Evolutionary conservation across 495 filamentous ascomycete species (phyloP).

Genomic region (Bacidia rubella): DNA sequence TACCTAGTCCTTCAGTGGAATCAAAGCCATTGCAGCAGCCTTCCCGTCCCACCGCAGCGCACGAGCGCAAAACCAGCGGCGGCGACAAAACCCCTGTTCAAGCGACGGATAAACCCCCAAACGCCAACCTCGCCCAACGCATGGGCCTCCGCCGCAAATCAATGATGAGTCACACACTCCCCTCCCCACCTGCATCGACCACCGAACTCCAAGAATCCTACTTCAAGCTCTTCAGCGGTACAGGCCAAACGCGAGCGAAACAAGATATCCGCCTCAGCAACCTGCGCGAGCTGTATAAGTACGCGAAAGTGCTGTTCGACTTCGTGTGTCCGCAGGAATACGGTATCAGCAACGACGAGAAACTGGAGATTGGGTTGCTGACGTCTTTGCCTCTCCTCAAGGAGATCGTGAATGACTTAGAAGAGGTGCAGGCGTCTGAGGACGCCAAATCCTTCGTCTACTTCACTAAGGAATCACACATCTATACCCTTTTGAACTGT

Average conservation of each 20-base stretch:
- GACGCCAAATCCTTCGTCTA: slow-evolving; percentile 95
- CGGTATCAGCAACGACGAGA: slow-evolving; percentile 84
- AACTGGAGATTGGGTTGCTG: slow-evolving; percentile 90
- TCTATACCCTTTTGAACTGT: slow-evolving; percentile 95
- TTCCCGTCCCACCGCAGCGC: not conserved
- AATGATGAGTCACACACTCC: slow-evolving; percentile 9
- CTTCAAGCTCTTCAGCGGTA: slow-evolving; percentile 75
- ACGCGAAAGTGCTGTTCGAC: slow-evolving; percentile 92
- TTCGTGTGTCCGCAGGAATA: slow-evolving; percentile 98
- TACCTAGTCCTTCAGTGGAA: slow-evolving; percentile 20
- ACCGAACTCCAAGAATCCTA: slow-evolving; percentile 50
- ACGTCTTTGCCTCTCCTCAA: slow-evolving; percentile 85
- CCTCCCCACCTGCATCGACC: not conserved
- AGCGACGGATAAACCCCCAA: slow-evolving; percentile 18
- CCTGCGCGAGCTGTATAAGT: slow-evolving; percentile 77
- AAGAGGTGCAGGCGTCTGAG: slow-evolving; percentile 87
- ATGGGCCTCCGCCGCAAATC: slow-evolving; percentile 35
- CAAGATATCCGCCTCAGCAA: slow-evolving; percentile 73
- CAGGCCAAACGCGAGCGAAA: slow-evolving; percentile 64
- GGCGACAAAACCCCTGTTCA: slow-evolving; percentile 23
- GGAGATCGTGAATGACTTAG: slow-evolving; percentile 92
- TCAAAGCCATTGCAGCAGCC: slow-evolving; percentile 15
- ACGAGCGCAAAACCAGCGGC: slow-evolving; percentile 12
- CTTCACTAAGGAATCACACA: slow-evolving; percentile 97
- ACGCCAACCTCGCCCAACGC: slow-evolving; percentile 30